Evolutionary conservation across 257 asterid genomes (phyloP).

Genomic region (Solanum arcanum): DNA sequence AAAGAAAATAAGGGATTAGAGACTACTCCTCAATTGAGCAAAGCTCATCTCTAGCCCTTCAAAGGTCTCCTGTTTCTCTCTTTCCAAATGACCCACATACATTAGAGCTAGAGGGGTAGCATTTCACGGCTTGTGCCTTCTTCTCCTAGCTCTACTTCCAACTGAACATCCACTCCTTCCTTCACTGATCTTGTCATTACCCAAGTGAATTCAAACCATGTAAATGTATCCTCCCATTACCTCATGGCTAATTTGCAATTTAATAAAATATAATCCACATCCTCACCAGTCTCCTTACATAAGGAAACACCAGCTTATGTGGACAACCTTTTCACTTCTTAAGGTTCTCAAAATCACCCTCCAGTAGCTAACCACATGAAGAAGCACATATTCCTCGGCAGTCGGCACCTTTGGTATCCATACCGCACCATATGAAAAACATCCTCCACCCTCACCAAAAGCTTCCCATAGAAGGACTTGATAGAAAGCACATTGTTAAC

Average conservation of each 20-base stretch:
- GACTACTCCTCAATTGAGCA: background rate
- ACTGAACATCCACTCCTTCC: background rate
- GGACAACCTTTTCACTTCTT: background rate
- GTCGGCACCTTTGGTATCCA: background rate
- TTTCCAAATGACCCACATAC: background rate
- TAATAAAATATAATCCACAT: background rate
- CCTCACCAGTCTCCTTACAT: background rate
- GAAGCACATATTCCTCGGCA: background rate
- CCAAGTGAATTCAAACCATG: background rate
- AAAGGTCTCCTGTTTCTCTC: background rate
- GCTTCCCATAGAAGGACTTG: background rate
- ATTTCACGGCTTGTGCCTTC: background rate
- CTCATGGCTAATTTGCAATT: background rate
- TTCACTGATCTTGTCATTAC: background rate
- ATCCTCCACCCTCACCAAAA: background rate
- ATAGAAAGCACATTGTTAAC: background rate
- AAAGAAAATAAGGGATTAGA: background rate
- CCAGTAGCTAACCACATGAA: background rate
- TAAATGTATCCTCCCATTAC: background rate
- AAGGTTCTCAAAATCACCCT: background rate
- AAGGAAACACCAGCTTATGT: background rate
- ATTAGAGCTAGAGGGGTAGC: background rate
- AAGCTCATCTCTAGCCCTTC: background rate
- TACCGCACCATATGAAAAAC: background rate
- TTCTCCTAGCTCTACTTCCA: background rate